A percentile compares a stretch with the other conserved stretches of the same genome.
Evolutionary conservation across 306 rosid genomes (phyloP).

Genomic region (Cucumis hystrix): DNA sequence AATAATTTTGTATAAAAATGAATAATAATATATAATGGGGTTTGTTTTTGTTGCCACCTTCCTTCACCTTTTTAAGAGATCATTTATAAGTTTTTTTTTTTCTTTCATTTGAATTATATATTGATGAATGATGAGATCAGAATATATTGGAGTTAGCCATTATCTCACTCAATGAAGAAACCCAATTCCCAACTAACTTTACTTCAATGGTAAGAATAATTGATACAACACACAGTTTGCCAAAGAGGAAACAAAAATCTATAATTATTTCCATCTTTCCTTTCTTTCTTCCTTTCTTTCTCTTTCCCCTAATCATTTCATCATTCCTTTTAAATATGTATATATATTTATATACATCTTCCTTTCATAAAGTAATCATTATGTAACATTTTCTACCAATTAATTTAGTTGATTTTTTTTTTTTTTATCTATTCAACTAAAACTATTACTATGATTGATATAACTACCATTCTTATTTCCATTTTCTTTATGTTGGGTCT

Average conservation of each 20-base stretch:
- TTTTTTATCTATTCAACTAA: no score
- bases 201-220: slow-evolving; percentile 86
- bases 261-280: background rate
- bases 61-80: slow-evolving; percentile 53
- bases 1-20: no score
- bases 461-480: no score
- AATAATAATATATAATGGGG: slow-evolving; percentile 10
- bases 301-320: background rate
- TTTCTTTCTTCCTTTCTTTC: background rate
- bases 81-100: slow-evolving; percentile 19
- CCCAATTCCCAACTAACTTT: slow-evolving; percentile 76
- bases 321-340: background rate
- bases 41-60: slow-evolving; percentile 41
- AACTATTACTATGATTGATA: no score
- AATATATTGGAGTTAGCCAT: slow-evolving; percentile 36
- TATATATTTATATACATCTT: no score
- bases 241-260: background rate
- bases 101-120: slow-evolving; percentile 23
- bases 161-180: slow-evolving; percentile 68
- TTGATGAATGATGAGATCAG: slow-evolving; percentile 8
- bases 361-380: no score
- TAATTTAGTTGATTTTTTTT: no score
- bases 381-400: no score
- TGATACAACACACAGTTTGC: background rate
- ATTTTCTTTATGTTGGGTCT: no score